A percentile compares a stretch with the other conserved stretches of the same genome.
phyloP scores from a whole-genome alignment of 139 green algal species.

The Chlorella vulgaris region DNA sequence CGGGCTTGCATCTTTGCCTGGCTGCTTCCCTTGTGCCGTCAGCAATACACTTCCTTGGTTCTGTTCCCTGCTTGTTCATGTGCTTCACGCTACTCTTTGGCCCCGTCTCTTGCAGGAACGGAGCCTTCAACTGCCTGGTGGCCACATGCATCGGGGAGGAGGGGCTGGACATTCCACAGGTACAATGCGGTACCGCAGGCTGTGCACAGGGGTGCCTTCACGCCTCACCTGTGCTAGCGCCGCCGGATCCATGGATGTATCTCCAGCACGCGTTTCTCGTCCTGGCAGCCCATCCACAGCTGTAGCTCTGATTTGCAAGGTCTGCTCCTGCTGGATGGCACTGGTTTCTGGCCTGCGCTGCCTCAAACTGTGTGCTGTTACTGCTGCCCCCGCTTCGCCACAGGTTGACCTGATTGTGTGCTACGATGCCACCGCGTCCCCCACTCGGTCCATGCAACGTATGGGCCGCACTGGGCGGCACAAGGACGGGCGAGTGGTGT shows the following conservation, averaged over 20 bases:
- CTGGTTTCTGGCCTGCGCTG: no score
- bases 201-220: neutral
- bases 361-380: no score
- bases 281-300: no score
- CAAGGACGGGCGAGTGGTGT: slow-evolving; percentile 82
- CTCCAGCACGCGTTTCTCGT: no score
- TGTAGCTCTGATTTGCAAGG: no score
- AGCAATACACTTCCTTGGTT: no score
- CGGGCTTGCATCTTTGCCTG: neutral
- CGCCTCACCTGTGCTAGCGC: neutral
- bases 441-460: slow-evolving; percentile 81
- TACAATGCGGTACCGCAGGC: no score
- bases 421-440: slow-evolving; percentile 82
- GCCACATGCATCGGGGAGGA: slow-evolving; percentile 97
- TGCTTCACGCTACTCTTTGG: neutral
- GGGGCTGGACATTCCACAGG: slow-evolving; percentile 94
- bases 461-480: slow-evolving; percentile 93
- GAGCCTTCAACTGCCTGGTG: slow-evolving; percentile 81
- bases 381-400: neutral
- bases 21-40: neutral
- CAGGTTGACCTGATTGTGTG: slow-evolving; percentile 95
- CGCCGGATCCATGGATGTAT: no score
- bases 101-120: neutral
- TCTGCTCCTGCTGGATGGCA: no score
- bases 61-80: neutral